Evolutionary conservation across 2,329 filamentous ascomycete species (phyloP).

Genomic region (Fusarium hostae): DNA sequence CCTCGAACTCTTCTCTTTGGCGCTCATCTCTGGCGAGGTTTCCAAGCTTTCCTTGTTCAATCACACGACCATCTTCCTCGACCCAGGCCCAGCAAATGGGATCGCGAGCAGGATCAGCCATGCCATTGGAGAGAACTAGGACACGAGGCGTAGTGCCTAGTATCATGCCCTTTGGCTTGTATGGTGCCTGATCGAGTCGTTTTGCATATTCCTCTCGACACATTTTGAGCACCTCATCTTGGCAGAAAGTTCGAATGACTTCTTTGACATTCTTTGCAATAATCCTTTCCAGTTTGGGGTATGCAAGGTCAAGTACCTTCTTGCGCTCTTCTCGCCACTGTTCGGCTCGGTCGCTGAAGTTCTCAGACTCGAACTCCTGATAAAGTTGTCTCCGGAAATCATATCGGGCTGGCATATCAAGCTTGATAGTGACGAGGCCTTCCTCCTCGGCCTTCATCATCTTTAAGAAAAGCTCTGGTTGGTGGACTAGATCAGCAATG

Average conservation of each 20-base stretch:
- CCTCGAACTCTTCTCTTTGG: slow-evolving; percentile 76
- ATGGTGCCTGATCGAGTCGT: slow-evolving; percentile 93
- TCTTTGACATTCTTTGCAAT: slow-evolving; percentile 96
- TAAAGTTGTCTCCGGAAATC: slow-evolving; percentile 82
- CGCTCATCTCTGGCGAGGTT: slow-evolving; percentile 79
- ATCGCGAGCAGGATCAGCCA: slow-evolving; percentile 77
- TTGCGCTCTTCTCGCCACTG: slow-evolving; percentile 92
- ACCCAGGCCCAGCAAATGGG: slow-evolving; percentile 92
- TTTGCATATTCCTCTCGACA: slow-evolving; percentile 90
- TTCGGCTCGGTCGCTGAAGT: slow-evolving; percentile 93
- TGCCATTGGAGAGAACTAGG: slow-evolving; percentile 86
- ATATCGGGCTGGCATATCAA: slow-evolving; percentile 79
- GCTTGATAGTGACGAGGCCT: slow-evolving; percentile 85
- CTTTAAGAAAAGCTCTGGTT: slow-evolving; percentile 90
- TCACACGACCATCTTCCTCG: slow-evolving; percentile 88
- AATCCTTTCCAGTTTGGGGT: slow-evolving; percentile 82
- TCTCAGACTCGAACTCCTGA: slow-evolving; percentile 90
- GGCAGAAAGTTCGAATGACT: slow-evolving; percentile 90
- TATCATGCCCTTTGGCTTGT: slow-evolving; percentile 92
- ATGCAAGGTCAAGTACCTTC: slow-evolving; percentile 84
- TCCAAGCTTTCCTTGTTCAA: slow-evolving; percentile 88
- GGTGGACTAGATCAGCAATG: slow-evolving; percentile 80
- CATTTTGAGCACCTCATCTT: slow-evolving; percentile 87
- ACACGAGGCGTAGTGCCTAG: slow-evolving; percentile 89
- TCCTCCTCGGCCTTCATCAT: slow-evolving; percentile 99